phyloP scores from a whole-genome alignment of 345 rosid species.

The Streptanthus diversifolius region DNA sequence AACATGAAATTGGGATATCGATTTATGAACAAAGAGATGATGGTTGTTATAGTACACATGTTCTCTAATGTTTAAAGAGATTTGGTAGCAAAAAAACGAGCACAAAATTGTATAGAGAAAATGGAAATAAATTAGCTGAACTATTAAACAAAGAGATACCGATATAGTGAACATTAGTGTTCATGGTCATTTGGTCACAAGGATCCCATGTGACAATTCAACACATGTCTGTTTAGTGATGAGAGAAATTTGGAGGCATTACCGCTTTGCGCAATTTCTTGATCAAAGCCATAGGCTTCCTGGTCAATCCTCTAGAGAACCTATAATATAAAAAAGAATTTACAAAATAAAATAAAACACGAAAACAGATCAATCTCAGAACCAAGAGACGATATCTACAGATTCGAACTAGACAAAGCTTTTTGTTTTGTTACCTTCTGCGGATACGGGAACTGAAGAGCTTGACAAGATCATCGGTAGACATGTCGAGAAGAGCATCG shows the following conservation, averaged over 20 bases:
- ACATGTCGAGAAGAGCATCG: constrained; percentile 28
- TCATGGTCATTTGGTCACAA: too few species aligned
- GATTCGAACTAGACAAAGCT: neutral
- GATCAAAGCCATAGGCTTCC: constrained; percentile 67
- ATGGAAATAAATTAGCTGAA: too few species aligned
- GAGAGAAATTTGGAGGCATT: neutral
- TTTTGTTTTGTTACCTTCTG: constrained; percentile 43
- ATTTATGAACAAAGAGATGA: too few species aligned
- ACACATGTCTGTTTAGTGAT: neutral
- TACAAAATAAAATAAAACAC: neutral
- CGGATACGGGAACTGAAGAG: constrained; percentile 58
- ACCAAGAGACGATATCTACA: too few species aligned
- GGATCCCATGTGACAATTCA: neutral
- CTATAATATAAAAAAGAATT: constrained; percentile 26
- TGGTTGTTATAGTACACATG: too few species aligned
- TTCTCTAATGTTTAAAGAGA: too few species aligned
- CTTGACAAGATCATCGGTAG: constrained; percentile 67
- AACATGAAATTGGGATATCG: too few species aligned
- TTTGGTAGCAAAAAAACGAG: too few species aligned
- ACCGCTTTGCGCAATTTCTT: constrained; percentile 66
- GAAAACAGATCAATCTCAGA: neutral
- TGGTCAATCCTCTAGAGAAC: constrained; percentile 65
- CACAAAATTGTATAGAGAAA: too few species aligned
- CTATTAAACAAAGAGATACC: too few species aligned
- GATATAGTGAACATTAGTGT: too few species aligned